These are phyloP conservation scores for Geosiphon pyriformis DNA, from an alignment of 192 early-diverging fungal genomes.

Conservation along the genomic window DNA sequence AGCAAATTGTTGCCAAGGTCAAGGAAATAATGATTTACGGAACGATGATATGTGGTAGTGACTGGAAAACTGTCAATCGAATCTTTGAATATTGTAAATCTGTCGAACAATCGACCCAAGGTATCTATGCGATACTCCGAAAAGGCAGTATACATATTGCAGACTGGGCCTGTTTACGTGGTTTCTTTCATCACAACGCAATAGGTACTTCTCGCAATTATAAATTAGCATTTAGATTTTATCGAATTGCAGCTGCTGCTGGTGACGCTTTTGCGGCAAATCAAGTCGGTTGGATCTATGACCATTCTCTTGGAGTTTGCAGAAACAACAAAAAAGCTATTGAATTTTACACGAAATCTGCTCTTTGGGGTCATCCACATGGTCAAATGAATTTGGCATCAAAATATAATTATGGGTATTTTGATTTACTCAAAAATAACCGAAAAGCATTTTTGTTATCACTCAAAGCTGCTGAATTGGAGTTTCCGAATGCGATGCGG, in stretches of 20 bases:
- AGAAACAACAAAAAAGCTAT: neutral
- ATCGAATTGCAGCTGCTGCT: neutral
- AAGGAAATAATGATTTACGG: too few relatives aligned
- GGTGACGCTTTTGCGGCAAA: neutral
- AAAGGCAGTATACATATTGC: neutral
- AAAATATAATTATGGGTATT: too few relatives aligned
- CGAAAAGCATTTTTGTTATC: too few relatives aligned
- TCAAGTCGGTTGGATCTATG: neutral
- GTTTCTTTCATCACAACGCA: neutral
- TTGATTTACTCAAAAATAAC: too few relatives aligned
- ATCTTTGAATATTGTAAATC: too few relatives aligned
- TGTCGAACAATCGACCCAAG: too few relatives aligned
- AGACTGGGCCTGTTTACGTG: neutral
- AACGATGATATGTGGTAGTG: too few relatives aligned
- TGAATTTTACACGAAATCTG: neutral
- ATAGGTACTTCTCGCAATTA: neutral
- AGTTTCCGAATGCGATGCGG: too few relatives aligned
- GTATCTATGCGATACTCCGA: too few relatives aligned
- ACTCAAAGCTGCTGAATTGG: too few relatives aligned
- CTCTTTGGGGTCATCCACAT: neutral
- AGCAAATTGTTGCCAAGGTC: too few relatives aligned
- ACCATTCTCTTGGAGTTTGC: neutral
- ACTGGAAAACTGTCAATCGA: too few relatives aligned
- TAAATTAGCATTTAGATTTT: neutral
- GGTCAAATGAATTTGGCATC: neutral